Evolutionary conservation across 345 rosid species (phyloP), one percentile per base, ranked within the genome.

Genomic region (Boechera retrofracta): DNA sequence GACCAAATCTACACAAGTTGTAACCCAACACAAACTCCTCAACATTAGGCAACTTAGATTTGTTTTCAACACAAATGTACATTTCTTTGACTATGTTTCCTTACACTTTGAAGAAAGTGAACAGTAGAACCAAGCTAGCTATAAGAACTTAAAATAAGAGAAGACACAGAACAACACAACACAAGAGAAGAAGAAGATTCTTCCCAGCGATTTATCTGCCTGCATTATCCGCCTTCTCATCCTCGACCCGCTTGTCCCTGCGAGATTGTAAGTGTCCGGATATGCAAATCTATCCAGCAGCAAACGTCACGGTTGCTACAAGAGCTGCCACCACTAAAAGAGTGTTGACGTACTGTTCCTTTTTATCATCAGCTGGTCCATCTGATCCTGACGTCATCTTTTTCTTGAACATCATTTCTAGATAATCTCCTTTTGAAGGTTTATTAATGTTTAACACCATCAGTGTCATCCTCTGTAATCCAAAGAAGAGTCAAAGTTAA

Each of bases 151-250:
- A 95, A 77, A 95, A 95, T 56, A 92, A 67, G 42, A 95, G 81
- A 57, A 95, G 89, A 67, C 98, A 92, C 21, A 91, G 44, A 67
- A 84, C 21, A 9, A 81, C 71, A 79, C 96, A 92, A 64, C 98
- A 95, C 29, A 87, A 29, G 86, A 86, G 84, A 95, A 95, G 79
- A 92, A 84, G 63, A 85, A 83, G 77, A 92, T 80, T 77, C 98
- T 85, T 86, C 86, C 77, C 10, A 95, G 89, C 0, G 94, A 91
- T 82, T 57, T 86, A 41, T 95, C 91, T 0, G 89, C 89, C 79
- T 85, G 87, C 92, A 86, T 68, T 16, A 91, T 67, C 58, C 79
- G 96, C 82, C 99, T 91, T 80, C 96, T 81, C 55, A 87, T 69
- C 81, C 97, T 82, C 1, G 94, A 89, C 11, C 88, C 87, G 4